Evolutionary conservation across 2,329 filamentous ascomycete genomes (phyloP).

Genomic region (Orbilia blumenaviensis): DNA sequence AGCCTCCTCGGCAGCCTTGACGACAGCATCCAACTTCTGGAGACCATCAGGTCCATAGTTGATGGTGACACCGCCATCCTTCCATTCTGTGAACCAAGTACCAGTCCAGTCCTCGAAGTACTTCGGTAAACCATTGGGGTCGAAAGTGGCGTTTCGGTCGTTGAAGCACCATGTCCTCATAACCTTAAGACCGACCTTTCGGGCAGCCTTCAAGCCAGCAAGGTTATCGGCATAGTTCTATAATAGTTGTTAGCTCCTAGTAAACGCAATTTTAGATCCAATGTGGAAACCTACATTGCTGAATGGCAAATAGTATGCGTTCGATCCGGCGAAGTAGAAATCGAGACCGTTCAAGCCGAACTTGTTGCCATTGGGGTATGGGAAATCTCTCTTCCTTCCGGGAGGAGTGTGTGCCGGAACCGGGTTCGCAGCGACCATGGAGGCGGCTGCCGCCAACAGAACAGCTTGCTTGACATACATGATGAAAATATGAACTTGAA

Average conservation of each 20-base stretch:
- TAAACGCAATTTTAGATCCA: not conserved
- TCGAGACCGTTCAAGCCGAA: constrained; percentile 68
- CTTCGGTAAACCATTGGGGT: constrained; percentile 63
- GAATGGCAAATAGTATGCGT: constrained; percentile 69
- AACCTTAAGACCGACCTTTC: constrained; percentile 65
- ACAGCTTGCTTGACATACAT: constrained; percentile 52
- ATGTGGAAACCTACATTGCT: constrained; percentile 62
- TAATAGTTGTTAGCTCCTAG: not conserved
- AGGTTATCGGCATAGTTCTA: constrained; percentile 65
- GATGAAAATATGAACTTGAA: constrained; percentile 3
- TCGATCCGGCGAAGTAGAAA: constrained; percentile 69
- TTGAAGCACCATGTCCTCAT: constrained; percentile 70
- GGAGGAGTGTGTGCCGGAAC: constrained; percentile 46
- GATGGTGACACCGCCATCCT: constrained; percentile 64
- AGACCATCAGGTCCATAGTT: constrained; percentile 60
- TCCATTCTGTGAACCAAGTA: constrained; percentile 64
- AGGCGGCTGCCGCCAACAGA: constrained; percentile 42
- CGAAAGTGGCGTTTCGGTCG: constrained; percentile 66
- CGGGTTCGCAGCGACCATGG: constrained; percentile 47
- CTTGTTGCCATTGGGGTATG: constrained; percentile 63
- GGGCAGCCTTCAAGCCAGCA: constrained; percentile 63
- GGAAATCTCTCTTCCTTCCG: constrained; percentile 60
- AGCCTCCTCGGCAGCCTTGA: constrained; percentile 64
- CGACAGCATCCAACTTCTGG: constrained; percentile 65
- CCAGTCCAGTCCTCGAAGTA: constrained; percentile 66